phyloP scores from a whole-genome alignment of 2,329 filamentous ascomycete genomes.

The Pyrenophora graminea region DNA sequence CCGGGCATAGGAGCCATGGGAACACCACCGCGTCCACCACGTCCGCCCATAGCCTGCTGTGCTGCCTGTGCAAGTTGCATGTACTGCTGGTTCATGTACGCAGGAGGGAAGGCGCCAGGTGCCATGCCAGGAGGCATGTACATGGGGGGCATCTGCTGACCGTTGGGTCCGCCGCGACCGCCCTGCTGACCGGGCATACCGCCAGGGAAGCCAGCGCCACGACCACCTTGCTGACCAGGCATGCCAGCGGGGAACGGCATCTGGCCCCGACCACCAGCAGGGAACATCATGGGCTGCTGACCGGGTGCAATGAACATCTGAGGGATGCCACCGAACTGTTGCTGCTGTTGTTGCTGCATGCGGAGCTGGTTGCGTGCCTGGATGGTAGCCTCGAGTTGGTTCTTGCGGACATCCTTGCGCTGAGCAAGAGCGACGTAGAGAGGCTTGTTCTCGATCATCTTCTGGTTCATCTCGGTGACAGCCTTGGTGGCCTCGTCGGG shows the following conservation, averaged over 20 bases:
- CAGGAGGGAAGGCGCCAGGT: conserved; percentile 72
- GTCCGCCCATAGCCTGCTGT: conserved; percentile 60
- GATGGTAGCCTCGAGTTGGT: conserved; percentile 97
- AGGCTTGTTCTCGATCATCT: conserved; percentile 96
- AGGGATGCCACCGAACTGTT: conserved; percentile 53
- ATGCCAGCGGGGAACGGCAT: conserved; percentile 64
- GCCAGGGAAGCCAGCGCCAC: conserved; percentile 82
- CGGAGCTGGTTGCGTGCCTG: conserved; percentile 98
- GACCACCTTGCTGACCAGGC: conserved; percentile 76
- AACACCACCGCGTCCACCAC: conserved; percentile 65
- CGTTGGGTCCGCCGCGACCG: conserved; percentile 76
- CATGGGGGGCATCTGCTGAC: conserved; percentile 83
- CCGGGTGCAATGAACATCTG: conserved; percentile 91
- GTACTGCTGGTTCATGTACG: conserved; percentile 76
- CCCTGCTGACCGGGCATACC: conserved; percentile 82
- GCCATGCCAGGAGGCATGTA: conserved; percentile 72
- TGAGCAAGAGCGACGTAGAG: conserved; percentile 97
- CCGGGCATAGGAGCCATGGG: conserved; percentile 66
- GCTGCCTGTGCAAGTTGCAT: conserved; percentile 77
- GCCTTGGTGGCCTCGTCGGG: conserved; percentile 99
- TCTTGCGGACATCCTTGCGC: conserved; percentile 99
- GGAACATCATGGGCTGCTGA: conserved; percentile 68
- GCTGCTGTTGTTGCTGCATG: conserved; percentile 94
- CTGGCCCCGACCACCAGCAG: conserved; percentile 62
- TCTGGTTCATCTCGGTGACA: conserved; percentile 99